phyloP scores from a whole-genome alignment of 2,329 filamentous ascomycete species.

The Colletotrichum falcatum region DNA sequence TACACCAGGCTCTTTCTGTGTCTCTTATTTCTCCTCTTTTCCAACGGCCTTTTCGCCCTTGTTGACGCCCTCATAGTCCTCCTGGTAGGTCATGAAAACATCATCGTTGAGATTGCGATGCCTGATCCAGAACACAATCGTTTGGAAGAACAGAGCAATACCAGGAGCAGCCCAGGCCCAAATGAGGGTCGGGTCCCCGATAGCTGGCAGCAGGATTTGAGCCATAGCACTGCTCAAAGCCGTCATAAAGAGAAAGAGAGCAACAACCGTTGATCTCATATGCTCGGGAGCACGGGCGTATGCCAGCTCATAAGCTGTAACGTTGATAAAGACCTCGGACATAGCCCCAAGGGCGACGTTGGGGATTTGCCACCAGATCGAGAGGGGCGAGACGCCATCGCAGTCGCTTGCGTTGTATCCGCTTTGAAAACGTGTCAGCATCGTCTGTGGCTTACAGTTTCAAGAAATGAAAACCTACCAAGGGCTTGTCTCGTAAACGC shows the following conservation, averaged over 20 bases:
- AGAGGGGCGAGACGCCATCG: slow-evolving; percentile 55
- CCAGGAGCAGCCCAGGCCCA: slow-evolving; percentile 47
- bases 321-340: slow-evolving; percentile 69
- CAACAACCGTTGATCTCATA: slow-evolving; percentile 71
- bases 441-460: too few species aligned
- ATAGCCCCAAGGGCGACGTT: slow-evolving; percentile 63
- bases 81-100: slow-evolving; percentile 34
- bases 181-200: slow-evolving; percentile 52
- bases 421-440: slow-evolving; percentile 17
- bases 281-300: slow-evolving; percentile 75
- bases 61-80: slow-evolving; percentile 20
- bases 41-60: slow-evolving; percentile 12
- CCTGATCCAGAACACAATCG: slow-evolving; percentile 44
- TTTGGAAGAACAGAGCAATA: slow-evolving; percentile 45
- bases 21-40: slow-evolving; percentile 19
- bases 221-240: slow-evolving; percentile 66
- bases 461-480: slow-evolving; percentile 49
- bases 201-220: slow-evolving; percentile 56
- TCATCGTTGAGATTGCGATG: slow-evolving; percentile 45
- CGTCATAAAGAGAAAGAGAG: slow-evolving; percentile 68
- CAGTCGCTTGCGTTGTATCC: slow-evolving; percentile 60
- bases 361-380: slow-evolving; percentile 65
- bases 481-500: slow-evolving; percentile 67
- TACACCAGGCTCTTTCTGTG: not conserved
- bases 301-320: slow-evolving; percentile 75